These are phyloP conservation scores for Ceriops zippeliana DNA, from an alignment of 345 rosid genomes.

Conservation along the genomic window DNA sequence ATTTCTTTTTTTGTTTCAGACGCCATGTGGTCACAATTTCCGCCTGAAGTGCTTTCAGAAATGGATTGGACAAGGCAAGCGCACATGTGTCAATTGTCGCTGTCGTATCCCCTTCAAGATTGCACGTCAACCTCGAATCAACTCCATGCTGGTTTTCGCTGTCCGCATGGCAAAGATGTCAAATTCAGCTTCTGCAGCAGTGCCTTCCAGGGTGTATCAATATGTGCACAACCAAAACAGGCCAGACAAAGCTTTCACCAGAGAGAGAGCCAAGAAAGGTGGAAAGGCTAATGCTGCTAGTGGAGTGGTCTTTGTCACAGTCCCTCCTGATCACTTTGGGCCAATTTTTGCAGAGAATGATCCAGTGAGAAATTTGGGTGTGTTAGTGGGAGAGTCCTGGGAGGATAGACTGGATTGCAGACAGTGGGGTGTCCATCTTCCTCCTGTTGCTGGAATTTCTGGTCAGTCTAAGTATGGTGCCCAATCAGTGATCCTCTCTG, in stretches of 20 bases:
- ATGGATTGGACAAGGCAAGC: constrained; percentile 52
- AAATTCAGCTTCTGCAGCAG: constrained; percentile 14
- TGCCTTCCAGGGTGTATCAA: constrained; percentile 29
- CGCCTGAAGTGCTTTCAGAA: constrained; percentile 66
- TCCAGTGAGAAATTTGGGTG: constrained; percentile 59
- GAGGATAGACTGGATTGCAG: constrained; percentile 54
- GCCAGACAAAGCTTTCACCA: constrained; percentile 65
- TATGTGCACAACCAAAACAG: constrained; percentile 46
- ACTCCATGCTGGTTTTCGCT: constrained; percentile 48
- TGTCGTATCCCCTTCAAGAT: constrained; percentile 34
- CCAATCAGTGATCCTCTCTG: constrained; percentile 70
- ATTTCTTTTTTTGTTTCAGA: constrained; percentile 36
- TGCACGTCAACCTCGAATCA: constrained; percentile 58
- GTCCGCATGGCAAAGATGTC: constrained; percentile 56
- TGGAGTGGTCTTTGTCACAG: constrained; percentile 62
- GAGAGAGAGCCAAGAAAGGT: constrained; percentile 54
- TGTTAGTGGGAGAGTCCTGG: constrained; percentile 69
- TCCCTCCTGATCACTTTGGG: constrained; percentile 65
- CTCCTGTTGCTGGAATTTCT: constrained; percentile 63
- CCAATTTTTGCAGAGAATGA: constrained; percentile 66
- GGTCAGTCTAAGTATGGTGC: constrained; percentile 60
- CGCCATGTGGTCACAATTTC: constrained; percentile 82
- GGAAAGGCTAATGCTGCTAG: constrained; percentile 87
- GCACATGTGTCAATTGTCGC: constrained; percentile 57
- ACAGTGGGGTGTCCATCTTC: constrained; percentile 72